phyloP scores from a whole-genome alignment of 1,284 basidiomycete genomes.

The Filobasidium uniguttulatum region DNA sequence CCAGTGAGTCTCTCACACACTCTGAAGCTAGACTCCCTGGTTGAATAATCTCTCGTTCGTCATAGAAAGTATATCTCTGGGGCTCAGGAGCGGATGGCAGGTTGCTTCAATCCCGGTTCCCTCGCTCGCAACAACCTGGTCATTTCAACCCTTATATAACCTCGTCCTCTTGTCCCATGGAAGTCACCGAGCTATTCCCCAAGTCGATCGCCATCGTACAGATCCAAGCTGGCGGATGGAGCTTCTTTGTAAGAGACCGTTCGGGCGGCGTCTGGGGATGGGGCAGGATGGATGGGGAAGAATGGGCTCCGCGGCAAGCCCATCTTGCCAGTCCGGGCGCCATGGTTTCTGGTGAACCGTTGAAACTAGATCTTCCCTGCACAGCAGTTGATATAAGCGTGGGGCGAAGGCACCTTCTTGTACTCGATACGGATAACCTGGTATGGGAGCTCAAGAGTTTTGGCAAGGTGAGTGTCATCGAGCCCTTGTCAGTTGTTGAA shows the following conservation, averaged over 20 bases:
- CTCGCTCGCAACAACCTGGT: too few species aligned
- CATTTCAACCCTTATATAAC: too few species aligned
- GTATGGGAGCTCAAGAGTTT: slow-evolving; percentile 31
- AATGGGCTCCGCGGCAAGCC: too few species aligned
- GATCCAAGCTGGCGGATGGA: slow-evolving; percentile 3
- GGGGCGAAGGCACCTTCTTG: slow-evolving; percentile 26
- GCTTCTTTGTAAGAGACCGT: slow-evolving; percentile 40
- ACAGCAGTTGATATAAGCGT: too few species aligned
- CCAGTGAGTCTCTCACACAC: slow-evolving; percentile 25
- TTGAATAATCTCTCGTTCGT: neutral
- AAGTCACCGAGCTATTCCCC: slow-evolving; percentile 43
- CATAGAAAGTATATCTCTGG: slow-evolving; percentile 54
- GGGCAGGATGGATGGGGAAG: slow-evolving; percentile 60
- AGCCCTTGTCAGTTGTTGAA: too few species aligned
- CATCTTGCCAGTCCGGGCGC: too few species aligned
- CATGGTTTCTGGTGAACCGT: too few species aligned
- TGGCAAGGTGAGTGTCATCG: slow-evolving; percentile 21
- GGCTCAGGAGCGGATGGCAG: slow-evolving; percentile 54
- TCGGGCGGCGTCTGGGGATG: slow-evolving; percentile 63
- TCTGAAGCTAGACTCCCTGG: too few species aligned
- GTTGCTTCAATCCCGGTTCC: too few species aligned
- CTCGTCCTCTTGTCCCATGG: slow-evolving; percentile 52
- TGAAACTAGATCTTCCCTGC: too few species aligned
- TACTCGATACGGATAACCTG: slow-evolving; percentile 31
- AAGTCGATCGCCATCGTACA: neutral